Evolutionary conservation across 164 flowering plant species (phyloP).

Genomic region (Aristolochia contorta): DNA sequence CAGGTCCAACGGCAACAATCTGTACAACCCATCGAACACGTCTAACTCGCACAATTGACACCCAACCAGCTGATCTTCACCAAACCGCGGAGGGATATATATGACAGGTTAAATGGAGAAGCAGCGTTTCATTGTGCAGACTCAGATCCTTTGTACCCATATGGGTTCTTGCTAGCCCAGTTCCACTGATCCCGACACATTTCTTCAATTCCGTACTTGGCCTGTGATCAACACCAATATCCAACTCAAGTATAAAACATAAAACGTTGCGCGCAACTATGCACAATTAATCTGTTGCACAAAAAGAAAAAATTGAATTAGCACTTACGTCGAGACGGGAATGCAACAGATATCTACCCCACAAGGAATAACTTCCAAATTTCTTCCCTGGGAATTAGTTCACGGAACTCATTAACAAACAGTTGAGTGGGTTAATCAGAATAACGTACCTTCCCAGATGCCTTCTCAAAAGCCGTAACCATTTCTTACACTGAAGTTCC

Average conservation of each 20-base stretch:
- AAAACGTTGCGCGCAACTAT: background rate
- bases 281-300: no score
- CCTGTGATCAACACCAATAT: conserved; percentile 26
- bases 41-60: no score
- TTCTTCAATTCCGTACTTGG: conserved; percentile 78
- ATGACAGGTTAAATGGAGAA: no score
- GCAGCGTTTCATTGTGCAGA: conserved; percentile 10
- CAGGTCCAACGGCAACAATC: no score
- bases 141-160: conserved; percentile 47
- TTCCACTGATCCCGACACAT: conserved; percentile 96
- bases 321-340: conserved; percentile 45
- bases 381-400: no score
- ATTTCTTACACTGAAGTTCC: conserved; percentile 61
- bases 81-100: no score
- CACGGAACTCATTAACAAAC: background rate
- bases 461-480: conserved; percentile 57
- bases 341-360: no score
- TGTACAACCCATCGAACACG: no score
- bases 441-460: conserved; percentile 47
- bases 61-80: no score
- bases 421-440: background rate
- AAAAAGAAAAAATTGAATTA: background rate
- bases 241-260: background rate
- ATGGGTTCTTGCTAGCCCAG: conserved; percentile 95
- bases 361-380: no score